These are phyloP conservation scores for Pascua sp. DNA, from an alignment of 1,284 basidiomycete genomes.

Conservation along the genomic window DNA sequence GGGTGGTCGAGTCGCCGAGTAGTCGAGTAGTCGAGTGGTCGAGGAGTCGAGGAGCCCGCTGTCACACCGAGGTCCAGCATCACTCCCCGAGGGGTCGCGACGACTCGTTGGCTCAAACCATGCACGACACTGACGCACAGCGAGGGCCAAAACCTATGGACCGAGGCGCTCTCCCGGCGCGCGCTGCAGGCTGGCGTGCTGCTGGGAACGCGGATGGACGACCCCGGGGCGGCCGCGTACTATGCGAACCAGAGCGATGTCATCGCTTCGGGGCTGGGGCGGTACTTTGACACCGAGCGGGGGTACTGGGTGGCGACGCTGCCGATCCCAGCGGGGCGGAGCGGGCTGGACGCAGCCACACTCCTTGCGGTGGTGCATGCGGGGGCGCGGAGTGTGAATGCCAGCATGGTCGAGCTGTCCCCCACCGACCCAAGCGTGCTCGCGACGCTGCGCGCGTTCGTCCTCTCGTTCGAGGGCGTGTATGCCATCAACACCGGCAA, in stretches of 20 bases:
- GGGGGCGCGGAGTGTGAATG: background rate
- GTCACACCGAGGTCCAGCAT: no score
- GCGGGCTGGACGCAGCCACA: slow-evolving; percentile 47
- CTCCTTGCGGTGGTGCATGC: slow-evolving; percentile 48
- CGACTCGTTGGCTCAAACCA: no score
- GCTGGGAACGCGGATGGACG: slow-evolving; percentile 43
- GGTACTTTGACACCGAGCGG: slow-evolving; percentile 35
- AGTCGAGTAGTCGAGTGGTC: no score
- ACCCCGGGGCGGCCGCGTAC: slow-evolving; percentile 37
- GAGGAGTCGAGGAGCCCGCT: no score
- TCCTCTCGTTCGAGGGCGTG: slow-evolving; percentile 39
- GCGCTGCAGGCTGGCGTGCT: slow-evolving; percentile 45
- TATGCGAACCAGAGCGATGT: slow-evolving; percentile 39
- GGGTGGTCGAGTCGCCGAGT: no score
- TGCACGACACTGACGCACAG: no score
- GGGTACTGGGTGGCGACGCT: background rate
- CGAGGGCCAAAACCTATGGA: slow-evolving; percentile 52
- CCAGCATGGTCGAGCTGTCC: background rate
- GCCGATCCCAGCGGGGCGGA: no score
- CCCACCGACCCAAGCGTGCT: slow-evolving; percentile 31
- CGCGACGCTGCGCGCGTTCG: slow-evolving; percentile 40
- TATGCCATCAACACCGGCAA: slow-evolving; percentile 46
- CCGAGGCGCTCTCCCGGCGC: slow-evolving; percentile 45
- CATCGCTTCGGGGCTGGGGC: slow-evolving; percentile 29
- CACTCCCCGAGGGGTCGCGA: no score